These are phyloP conservation scores for Fagus sylvatica DNA, from an alignment of 306 rosid species.

Conservation along the genomic window DNA sequence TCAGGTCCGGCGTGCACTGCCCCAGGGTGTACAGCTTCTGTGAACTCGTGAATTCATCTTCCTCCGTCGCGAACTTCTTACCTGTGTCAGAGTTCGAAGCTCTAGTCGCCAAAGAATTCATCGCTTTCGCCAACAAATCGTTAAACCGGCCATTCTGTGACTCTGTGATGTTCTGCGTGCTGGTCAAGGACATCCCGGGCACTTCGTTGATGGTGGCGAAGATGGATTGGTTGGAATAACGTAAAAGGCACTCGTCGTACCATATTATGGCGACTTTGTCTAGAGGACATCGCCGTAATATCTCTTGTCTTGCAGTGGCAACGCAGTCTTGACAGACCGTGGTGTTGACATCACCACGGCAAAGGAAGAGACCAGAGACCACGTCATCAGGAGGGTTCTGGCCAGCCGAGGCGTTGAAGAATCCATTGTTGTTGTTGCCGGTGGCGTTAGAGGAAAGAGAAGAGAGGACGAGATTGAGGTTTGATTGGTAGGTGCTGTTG, in stretches of 20 bases:
- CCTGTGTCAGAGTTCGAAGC: neutral
- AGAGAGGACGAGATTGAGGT: neutral
- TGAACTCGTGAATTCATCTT: neutral
- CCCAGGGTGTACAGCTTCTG: constrained; percentile 26
- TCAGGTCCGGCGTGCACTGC: constrained; percentile 26
- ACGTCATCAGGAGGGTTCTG: neutral
- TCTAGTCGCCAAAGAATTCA: neutral
- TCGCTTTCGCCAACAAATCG: neutral
- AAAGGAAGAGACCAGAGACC: constrained; percentile 1
- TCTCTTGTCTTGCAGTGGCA: constrained; percentile 9
- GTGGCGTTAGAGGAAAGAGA: neutral
- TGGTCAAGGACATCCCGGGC: accelerated
- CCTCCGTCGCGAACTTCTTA: neutral
- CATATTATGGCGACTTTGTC: constrained; percentile 20
- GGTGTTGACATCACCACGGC: constrained; percentile 5
- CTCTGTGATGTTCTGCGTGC: neutral
- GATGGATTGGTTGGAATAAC: constrained; percentile 30
- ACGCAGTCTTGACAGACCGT: constrained; percentile 32
- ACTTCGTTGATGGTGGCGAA: neutral
- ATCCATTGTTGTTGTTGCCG: neutral
- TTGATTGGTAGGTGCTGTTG: neutral
- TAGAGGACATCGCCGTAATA: neutral
- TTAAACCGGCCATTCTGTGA: neutral
- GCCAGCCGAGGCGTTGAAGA: constrained; percentile 8
- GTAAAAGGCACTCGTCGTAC: constrained; percentile 37